Evolutionary conservation across 2,329 filamentous ascomycete genomes (phyloP).

Genomic region (Aspergillus fumigatiaffinis): DNA sequence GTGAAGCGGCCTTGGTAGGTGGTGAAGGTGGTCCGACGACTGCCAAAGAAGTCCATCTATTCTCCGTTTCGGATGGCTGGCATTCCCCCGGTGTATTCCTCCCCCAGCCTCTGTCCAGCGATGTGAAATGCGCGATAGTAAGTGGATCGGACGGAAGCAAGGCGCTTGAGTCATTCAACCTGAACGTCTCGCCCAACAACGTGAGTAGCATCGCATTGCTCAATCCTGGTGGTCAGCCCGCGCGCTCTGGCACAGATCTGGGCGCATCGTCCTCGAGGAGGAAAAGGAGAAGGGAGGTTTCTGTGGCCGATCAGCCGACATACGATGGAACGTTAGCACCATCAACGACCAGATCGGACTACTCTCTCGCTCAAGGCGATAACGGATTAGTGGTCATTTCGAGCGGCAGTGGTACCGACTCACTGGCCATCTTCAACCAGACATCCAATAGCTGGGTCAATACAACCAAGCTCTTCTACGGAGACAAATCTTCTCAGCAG

Average conservation of each 20-base stretch:
- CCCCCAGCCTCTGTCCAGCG: constrained; percentile 55
- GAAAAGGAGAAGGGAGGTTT: constrained; percentile 50
- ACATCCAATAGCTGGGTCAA: constrained; percentile 75
- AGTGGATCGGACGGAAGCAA: constrained; percentile 72
- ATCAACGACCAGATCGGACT: constrained; percentile 59
- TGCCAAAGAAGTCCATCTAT: constrained; percentile 69
- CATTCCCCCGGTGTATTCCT: constrained; percentile 62
- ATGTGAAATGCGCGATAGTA: constrained; percentile 63
- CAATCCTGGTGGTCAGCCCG: constrained; percentile 53
- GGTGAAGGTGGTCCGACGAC: constrained; percentile 69
- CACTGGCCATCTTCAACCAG: constrained; percentile 73
- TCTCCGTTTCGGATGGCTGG: constrained; percentile 64
- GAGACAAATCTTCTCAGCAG: constrained; percentile 40
- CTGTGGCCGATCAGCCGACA: constrained; percentile 63
- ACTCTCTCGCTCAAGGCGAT: constrained; percentile 64
- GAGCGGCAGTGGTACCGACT: constrained; percentile 65
- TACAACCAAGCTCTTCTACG: constrained; percentile 59
- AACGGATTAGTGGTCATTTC: constrained; percentile 69
- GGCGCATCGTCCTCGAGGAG: constrained; percentile 36
- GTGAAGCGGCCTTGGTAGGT: constrained; percentile 69
- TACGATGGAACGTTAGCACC: constrained; percentile 77
- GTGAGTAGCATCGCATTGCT: constrained; percentile 68
- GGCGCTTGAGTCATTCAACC: constrained; percentile 73
- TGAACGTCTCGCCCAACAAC: constrained; percentile 67
- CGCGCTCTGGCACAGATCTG: constrained; percentile 48